phyloP scores from a whole-genome alignment of 176 grass and related monocot species.

The Bonia amplexicaulis region DNA sequence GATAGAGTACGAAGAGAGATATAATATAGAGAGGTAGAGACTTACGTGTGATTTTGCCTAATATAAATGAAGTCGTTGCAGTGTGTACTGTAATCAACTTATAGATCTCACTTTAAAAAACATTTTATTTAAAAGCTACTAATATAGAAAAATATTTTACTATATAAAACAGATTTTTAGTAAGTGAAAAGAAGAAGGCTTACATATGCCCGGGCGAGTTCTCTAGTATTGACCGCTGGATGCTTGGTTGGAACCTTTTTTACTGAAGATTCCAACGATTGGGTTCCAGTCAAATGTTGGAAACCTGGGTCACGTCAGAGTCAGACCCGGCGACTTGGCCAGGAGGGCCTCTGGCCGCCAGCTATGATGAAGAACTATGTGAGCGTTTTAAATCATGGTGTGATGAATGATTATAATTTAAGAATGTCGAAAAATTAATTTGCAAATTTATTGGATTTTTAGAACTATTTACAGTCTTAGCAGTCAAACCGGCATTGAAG shows the following conservation, averaged over 20 bases:
- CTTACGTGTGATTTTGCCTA: fast-evolving
- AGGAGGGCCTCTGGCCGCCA: background rate
- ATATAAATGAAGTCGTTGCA: too few relatives aligned
- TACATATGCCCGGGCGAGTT: background rate
- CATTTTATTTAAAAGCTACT: fast-evolving
- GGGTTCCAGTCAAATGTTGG: background rate
- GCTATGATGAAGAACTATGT: background rate
- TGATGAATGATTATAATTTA: too few relatives aligned
- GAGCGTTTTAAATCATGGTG: too few relatives aligned
- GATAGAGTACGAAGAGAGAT: too few relatives aligned
- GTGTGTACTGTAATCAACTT: fast-evolving
- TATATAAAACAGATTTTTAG: too few relatives aligned
- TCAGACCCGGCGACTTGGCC: constrained; percentile 18
- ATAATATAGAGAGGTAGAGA: too few relatives aligned
- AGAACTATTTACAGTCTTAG: too few relatives aligned
- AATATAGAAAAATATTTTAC: too few relatives aligned
- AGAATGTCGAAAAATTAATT: too few relatives aligned
- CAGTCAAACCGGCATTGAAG: too few relatives aligned
- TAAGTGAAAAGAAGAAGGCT: too few relatives aligned
- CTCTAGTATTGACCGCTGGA: background rate
- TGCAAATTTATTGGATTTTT: too few relatives aligned
- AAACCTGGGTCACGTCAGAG: background rate
- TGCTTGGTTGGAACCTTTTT: background rate
- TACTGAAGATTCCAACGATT: background rate
- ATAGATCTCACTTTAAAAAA: fast-evolving